These are phyloP conservation scores for Macroventuria anomochaeta DNA, from an alignment of 2,329 filamentous ascomycete genomes.

Conservation along the genomic window DNA sequence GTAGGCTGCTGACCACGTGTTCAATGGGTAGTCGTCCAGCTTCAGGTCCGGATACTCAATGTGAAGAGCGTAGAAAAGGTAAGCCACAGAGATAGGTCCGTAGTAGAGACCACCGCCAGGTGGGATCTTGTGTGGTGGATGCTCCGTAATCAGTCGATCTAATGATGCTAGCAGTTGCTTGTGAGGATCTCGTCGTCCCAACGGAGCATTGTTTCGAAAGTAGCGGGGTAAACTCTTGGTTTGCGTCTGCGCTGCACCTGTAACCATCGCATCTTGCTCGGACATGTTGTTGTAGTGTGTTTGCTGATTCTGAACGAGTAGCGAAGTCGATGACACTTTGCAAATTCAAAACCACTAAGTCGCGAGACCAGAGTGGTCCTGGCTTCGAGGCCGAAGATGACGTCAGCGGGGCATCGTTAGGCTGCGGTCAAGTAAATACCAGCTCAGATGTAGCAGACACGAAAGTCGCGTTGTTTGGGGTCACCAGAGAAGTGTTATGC, in stretches of 20 bases:
- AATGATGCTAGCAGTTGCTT: constrained; percentile 60
- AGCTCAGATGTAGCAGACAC: background rate
- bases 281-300: constrained; percentile 30
- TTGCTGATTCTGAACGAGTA: background rate
- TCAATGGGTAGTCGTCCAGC: constrained; percentile 55
- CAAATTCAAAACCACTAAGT: background rate
- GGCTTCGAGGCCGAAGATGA: constrained; percentile 18
- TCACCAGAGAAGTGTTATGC: too few relatives aligned
- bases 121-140: constrained; percentile 55
- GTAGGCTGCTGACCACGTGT: constrained; percentile 59
- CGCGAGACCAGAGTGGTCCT: background rate
- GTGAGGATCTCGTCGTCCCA: constrained; percentile 53
- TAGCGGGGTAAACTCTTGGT: constrained; percentile 48
- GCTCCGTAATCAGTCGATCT: constrained; percentile 55
- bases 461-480: background rate
- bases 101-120: constrained; percentile 59
- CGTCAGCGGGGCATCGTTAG: constrained; percentile 28
- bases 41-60: constrained; percentile 56
- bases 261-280: constrained; percentile 27
- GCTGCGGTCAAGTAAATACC: background rate
- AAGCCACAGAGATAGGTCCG: constrained; percentile 58
- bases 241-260: constrained; percentile 26
- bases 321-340: constrained; percentile 4
- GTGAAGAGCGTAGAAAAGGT: constrained; percentile 58
- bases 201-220: constrained; percentile 50